Base-by-base conservation (phyloP, 169 alveolate species). In the Babesia divergens region DNA sequence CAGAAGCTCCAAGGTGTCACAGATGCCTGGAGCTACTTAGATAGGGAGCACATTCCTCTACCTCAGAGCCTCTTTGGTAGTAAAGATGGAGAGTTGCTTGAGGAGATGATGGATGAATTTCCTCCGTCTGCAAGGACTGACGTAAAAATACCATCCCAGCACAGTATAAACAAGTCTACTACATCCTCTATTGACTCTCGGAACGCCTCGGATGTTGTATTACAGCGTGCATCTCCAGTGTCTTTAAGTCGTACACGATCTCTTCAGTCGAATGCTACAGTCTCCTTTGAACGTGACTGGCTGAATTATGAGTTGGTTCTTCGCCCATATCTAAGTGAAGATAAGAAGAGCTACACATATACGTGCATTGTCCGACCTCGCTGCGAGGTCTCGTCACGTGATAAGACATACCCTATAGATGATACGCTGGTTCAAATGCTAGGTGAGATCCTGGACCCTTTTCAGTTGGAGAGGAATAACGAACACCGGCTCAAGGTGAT, bases 1-100 rank as follows among this genome's bases (percentile, higher is more conserved):
- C 5, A 44, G 42, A 16, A 62, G 22, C 59, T 62, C 16, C 72
- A 62, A 32, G 60, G 60, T 32, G 37, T 29, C 0, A 62, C 72
- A 2, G 72, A 62, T 62, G 72, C 72, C n/a, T 62, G 56, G 60
- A 31, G 72, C 24, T 62, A 62, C 59, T 16, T 62, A 22, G 72
- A 62, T 29, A 16, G 16, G 31, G 47, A 26, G 6, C 32, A 62
- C 28, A 60, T 62, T 1, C 72, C 72, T 1, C 46, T 62, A 20
- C 72, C 72, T 16, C 72, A 44, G 47, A 51, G 47, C 13, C 43
- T 62, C 1, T 62, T 62, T 18, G 59, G 40, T 8, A 62, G 72
- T 29, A 9, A 47, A 26, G 59, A 50, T 13, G 9, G 38, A 29
- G 43, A 58, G 18, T 58, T 53, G 31, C 37, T 58, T 0, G 24